Percentiles rank a stretch among this genome's conserved stretches.
phyloP scores from a whole-genome alignment of 2,329 filamentous ascomycete genomes.

The Clonostachys rhizophaga region DNA sequence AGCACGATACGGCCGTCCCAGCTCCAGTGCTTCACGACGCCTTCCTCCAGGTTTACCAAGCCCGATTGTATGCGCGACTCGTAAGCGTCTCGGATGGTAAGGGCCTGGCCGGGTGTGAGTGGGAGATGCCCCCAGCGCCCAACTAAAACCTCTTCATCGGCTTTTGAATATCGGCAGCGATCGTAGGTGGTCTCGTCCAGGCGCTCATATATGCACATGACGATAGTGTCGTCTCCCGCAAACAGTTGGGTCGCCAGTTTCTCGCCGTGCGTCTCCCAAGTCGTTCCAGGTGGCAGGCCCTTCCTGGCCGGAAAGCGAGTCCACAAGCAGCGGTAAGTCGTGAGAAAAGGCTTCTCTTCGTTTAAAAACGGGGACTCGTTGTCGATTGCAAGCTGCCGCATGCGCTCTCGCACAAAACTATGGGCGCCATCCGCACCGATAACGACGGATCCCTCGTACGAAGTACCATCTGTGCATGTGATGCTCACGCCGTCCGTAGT shows the following conservation, averaged over 20 bases:
- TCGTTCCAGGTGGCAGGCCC: not conserved
- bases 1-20: conserved; percentile 16
- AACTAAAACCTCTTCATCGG: conserved; percentile 16
- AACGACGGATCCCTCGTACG: conserved; percentile 2
- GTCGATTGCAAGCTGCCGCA: conserved; percentile 17
- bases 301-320: conserved; percentile 14
- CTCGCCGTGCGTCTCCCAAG: conserved; percentile 1
- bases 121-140: conserved; percentile 15
- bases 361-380: conserved; percentile 7
- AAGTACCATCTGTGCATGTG: not conserved
- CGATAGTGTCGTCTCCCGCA: conserved; percentile 9
- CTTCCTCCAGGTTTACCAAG: conserved; percentile 19
- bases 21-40: conserved; percentile 18
- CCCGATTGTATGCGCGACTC: conserved; percentile 4
- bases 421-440: conserved; percentile 12
- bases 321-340: conserved; percentile 25
- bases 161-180: conserved; percentile 15
- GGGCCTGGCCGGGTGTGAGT: conserved; percentile 8
- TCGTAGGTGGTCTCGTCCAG: conserved; percentile 13
- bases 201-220: conserved; percentile 17
- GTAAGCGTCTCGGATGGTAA: conserved; percentile 17
- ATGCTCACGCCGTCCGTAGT: not conserved
- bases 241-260: conserved; percentile 13
- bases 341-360: conserved; percentile 18
- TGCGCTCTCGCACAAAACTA: conserved; percentile 9